Evolutionary conservation across 2,329 filamentous ascomycete species (phyloP).

Genomic region (Pseudogymnoascus sp.): DNA sequence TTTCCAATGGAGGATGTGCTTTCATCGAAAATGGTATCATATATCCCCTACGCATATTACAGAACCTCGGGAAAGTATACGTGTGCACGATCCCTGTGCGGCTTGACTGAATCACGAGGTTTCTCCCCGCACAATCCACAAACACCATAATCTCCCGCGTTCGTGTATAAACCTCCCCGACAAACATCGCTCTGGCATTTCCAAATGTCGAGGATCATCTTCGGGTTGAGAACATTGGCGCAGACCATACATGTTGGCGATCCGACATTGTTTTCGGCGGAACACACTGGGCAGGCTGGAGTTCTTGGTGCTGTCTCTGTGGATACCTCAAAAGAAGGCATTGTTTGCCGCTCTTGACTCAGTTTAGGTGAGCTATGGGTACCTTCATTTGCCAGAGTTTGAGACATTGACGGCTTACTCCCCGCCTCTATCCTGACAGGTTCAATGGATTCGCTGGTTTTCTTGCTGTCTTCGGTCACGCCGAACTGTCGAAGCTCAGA

Average conservation of each 20-base stretch:
- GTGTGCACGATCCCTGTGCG: no score
- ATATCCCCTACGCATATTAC: not conserved
- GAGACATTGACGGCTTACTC: not conserved
- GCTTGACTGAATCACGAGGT: not conserved
- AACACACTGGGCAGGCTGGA: conserved; percentile 53
- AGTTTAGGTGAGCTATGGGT: not conserved
- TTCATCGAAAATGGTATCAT: conserved; percentile 1
- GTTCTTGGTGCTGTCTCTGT: not conserved
- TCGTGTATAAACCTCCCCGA: conserved; percentile 49
- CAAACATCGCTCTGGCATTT: conserved; percentile 50
- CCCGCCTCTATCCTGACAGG: not conserved
- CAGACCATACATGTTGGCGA: conserved; percentile 59
- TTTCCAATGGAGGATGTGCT: conserved; percentile 4
- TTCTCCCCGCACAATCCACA: conserved; percentile 58
- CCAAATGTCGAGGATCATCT: conserved; percentile 52
- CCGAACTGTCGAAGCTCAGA: conserved; percentile 46
- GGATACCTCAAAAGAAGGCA: not conserved
- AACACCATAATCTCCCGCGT: conserved; percentile 57
- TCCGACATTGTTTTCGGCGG: conserved; percentile 48
- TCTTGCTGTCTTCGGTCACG: conserved; percentile 17
- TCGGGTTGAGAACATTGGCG: conserved; percentile 55
- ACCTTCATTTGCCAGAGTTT: not conserved
- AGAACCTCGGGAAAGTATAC: conserved; percentile 1
- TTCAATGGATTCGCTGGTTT: not conserved
- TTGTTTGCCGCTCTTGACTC: not conserved